These are phyloP conservation scores for Cryptococcus deneoformans DNA, from an alignment of 1,284 basidiomycete species.

Conservation along the genomic window DNA sequence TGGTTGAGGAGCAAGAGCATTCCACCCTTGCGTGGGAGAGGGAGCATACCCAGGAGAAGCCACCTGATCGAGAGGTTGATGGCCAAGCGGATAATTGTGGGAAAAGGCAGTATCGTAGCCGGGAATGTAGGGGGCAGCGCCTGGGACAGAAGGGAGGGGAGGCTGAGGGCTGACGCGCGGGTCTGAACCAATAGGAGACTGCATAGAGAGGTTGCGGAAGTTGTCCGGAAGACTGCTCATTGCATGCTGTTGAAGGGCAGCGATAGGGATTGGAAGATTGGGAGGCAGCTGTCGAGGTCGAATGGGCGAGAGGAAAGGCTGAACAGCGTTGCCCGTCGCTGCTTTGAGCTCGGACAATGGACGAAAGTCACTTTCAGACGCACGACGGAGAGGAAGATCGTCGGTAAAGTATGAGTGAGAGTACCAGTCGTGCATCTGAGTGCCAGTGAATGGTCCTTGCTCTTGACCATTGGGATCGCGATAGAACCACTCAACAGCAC, in stretches of 20 bases:
- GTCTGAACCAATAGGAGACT: conserved; percentile 11
- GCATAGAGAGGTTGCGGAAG: conserved; percentile 32
- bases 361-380: conserved; percentile 44
- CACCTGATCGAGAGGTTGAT: conserved; percentile 11
- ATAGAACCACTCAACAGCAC: conserved; percentile 82
- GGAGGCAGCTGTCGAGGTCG: conserved; percentile 40
- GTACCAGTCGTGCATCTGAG: conserved; percentile 95
- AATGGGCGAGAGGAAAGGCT: conserved; percentile 44
- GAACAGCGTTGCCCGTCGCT: conserved; percentile 42
- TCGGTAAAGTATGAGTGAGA: conserved; percentile 87
- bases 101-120: conserved; percentile 12
- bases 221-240: conserved; percentile 26
- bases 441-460: conserved; percentile 89
- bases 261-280: conserved; percentile 42
- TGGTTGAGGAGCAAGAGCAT: conserved; percentile 4
- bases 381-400: conserved; percentile 79
- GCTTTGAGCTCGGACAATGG: conserved; percentile 47
- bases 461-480: conserved; percentile 83
- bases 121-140: conserved; percentile 9
- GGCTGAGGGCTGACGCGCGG: conserved; percentile 11
- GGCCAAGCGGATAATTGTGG: conserved; percentile 9
- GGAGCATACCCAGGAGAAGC: conserved; percentile 14
- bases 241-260: conserved; percentile 20
- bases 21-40: conserved; percentile 14
- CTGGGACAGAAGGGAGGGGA: background rate